Evolutionary conservation across 768 basidiomycete species (phyloP).

Genomic region (Omphalotus guepiniiformis): DNA sequence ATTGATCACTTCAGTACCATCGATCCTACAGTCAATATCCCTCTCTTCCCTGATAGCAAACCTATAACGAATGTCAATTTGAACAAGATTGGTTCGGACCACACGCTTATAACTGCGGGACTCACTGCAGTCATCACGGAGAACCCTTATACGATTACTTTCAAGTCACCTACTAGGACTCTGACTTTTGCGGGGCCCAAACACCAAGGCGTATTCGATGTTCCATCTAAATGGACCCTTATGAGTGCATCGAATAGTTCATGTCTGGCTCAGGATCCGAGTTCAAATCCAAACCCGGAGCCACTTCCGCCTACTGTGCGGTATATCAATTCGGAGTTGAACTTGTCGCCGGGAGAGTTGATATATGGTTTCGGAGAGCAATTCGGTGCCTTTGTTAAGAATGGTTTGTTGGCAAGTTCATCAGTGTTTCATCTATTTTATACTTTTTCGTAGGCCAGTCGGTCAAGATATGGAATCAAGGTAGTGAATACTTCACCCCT

Average conservation of each 20-base stretch:
- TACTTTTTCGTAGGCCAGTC: slow-evolving; percentile 38
- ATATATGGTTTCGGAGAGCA: slow-evolving; percentile 76
- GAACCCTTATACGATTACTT: slow-evolving; percentile 60
- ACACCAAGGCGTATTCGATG: slow-evolving; percentile 52
- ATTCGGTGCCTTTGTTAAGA: slow-evolving; percentile 72
- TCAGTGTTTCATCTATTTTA: background rate
- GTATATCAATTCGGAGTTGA: slow-evolving; percentile 57
- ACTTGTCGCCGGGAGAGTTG: slow-evolving; percentile 63
- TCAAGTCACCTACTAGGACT: slow-evolving; percentile 44
- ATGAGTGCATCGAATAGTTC: slow-evolving; percentile 50
- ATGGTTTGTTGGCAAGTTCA: slow-evolving; percentile 39
- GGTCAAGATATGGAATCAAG: slow-evolving; percentile 64
- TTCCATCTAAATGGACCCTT: slow-evolving; percentile 51
- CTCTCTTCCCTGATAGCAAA: slow-evolving; percentile 59
- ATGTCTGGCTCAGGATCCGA: slow-evolving; percentile 51
- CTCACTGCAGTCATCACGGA: slow-evolving; percentile 52
- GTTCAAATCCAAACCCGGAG: slow-evolving; percentile 51
- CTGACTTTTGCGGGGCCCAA: slow-evolving; percentile 50
- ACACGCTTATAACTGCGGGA: slow-evolving; percentile 40
- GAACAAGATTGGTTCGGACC: slow-evolving; percentile 23
- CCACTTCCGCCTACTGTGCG: slow-evolving; percentile 37
- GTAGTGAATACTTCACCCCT: slow-evolving; percentile 1
- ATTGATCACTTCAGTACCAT: slow-evolving; percentile 49
- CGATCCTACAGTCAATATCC: slow-evolving; percentile 43
- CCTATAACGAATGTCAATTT: slow-evolving; percentile 42